Conservation (phyloP, 176 grass and related monocot genomes). For the Calamus simplicifolius region DNA sequence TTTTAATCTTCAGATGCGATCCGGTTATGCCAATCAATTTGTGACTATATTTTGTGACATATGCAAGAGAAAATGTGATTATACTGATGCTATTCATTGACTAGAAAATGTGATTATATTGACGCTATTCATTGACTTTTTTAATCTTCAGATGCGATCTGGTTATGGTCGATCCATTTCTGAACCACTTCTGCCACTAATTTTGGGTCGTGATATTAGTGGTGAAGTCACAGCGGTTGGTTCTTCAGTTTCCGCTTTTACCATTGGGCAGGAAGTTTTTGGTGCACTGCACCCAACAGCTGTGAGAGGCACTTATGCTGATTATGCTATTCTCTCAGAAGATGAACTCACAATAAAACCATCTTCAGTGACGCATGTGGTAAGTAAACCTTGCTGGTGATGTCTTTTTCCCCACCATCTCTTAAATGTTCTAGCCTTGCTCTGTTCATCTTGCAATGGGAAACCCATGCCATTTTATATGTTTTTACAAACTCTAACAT, state of each 20-base stretch:
- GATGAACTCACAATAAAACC: conserved; percentile 92
- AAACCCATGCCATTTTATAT: too few relatives aligned
- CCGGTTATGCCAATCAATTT: conserved; percentile 86
- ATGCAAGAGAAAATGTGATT: background rate
- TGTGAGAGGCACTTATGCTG: conserved; percentile 78
- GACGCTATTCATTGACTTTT: conserved; percentile 10
- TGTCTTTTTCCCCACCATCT: too few relatives aligned
- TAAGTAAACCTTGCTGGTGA: conserved; percentile 16
- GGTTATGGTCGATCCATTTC: conserved; percentile 92
- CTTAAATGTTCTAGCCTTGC: too few relatives aligned
- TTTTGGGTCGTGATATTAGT: conserved; percentile 85
- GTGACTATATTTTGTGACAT: conserved; percentile 16
- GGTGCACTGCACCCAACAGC: conserved; percentile 89
- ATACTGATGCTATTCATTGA: background rate
- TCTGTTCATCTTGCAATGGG: too few relatives aligned
- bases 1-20: conserved; percentile 51
- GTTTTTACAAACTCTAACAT: too few relatives aligned
- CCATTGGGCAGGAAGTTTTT: conserved; percentile 73
- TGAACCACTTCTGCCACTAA: conserved; percentile 58
- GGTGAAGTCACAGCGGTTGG: conserved; percentile 91
- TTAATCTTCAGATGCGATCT: conserved; percentile 55
- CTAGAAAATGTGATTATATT: background rate
- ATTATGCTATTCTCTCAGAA: conserved; percentile 80
- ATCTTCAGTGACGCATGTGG: conserved; percentile 63
- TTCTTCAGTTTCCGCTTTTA: conserved; percentile 48